Evolutionary conservation across 1,284 basidiomycete species (phyloP), one percentile per base, ranked within the genome.

Genomic region (Cutaneotrichosporon cavernicola): DNA sequence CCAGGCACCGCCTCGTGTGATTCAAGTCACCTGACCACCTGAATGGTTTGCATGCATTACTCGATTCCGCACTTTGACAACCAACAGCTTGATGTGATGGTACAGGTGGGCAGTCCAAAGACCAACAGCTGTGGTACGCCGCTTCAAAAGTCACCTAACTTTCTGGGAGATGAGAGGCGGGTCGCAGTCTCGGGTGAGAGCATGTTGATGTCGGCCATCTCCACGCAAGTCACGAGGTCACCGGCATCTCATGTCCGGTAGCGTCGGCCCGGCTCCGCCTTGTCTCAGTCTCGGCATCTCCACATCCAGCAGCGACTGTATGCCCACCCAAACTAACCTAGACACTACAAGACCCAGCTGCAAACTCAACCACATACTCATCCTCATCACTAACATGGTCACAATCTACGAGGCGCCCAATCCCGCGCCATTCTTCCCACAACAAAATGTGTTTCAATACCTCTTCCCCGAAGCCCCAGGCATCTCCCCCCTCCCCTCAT

Each of bases 321-420:
- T 26, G 26, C 26, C 26, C 26, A 26, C 26, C 26, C 26, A 1
- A 26, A 26, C 26, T 26, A 26, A 26, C 26, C 26, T 26, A 2
- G 26, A 26, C 26, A 26, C 3, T 26, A 26, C 38, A 11, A 40
- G 38, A 40, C 16, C 18, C 43, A 16, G 18, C 43, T 4, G 18
- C 16, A 26, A 26, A 16, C 49, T 50, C 49, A 31, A 21, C 43
- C 13, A 16, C 51, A 18, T 7, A 26, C 26, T 22, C 9, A 18
- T 32, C 51, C 26, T 22, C 9, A 18, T 32, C 51, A 52, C n/a
- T 9, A 40, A 26, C 22, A n/a, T 38, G 38, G 38, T 30, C 30
- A 26, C 51, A 36, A 63, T 67, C 60, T 65, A 65, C 61, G 61
- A 62, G 32, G 60, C 65, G 40, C 31, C 40, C 38, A 58, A 53